A percentile compares a stretch with the other conserved stretches of the same genome.
Conservation (phyloP, 2,329 filamentous ascomycete species). For the Pezicula rhizophila region DNA sequence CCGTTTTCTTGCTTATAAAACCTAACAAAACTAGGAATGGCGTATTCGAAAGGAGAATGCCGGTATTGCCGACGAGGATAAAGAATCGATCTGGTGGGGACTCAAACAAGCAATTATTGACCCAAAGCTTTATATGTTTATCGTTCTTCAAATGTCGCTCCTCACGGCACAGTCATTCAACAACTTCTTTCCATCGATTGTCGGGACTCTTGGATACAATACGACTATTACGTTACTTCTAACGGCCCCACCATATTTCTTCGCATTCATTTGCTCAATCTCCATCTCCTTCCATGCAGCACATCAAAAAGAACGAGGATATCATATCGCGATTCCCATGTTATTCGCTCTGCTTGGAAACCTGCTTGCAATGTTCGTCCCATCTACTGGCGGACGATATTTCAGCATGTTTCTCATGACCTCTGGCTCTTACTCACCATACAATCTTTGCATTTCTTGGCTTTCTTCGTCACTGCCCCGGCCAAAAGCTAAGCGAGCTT, state of each 20-base stretch:
- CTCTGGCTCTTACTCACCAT: constrained; percentile 1
- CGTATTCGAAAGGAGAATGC: constrained; percentile 12
- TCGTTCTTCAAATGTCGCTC: constrained; percentile 8
- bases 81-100: constrained; percentile 17
- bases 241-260: constrained; percentile 28
- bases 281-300: constrained; percentile 13
- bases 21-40: constrained; percentile 38
- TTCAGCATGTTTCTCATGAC: constrained; percentile 9
- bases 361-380: constrained; percentile 5
- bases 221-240: constrained; percentile 23
- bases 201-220: constrained; percentile 20
- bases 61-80: background rate
- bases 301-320: constrained; percentile 6
- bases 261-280: constrained; percentile 21
- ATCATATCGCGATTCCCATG: constrained; percentile 5
- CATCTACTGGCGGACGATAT: constrained; percentile 6
- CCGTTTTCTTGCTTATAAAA: constrained; percentile 38
- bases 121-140: background rate
- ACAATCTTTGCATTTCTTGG: constrained; percentile 5
- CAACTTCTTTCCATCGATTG: constrained; percentile 24
- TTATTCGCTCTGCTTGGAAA: constrained; percentile 7
- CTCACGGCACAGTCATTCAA: constrained; percentile 6
- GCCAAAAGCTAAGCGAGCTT: constrained; percentile 9
- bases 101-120: constrained; percentile 26
- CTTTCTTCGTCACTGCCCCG: constrained; percentile 8